Base-by-base conservation (phyloP, 768 basidiomycete genomes). In the Suillus placidus region DNA sequence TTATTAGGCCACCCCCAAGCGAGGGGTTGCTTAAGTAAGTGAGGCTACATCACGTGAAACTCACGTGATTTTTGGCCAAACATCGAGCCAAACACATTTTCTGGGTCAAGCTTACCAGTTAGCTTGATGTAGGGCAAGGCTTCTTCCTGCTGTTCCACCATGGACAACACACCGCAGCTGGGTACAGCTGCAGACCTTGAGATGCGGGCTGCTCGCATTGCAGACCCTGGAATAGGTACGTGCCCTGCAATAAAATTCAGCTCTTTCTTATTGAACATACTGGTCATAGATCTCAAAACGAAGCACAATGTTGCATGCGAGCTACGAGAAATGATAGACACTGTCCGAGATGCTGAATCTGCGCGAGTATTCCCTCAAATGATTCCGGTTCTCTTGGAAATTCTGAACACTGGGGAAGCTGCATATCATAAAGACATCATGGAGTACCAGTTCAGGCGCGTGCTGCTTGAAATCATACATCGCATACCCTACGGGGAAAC, bases 401-500 rank as follows among this genome's bases (percentile, higher is more conserved):
- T 93, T 20, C 80, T 95, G 55, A 88, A 87, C 62, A 85, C 86
- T 45, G 88, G 88, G 60, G 87, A 91, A 63, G 84, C 87, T 10
- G 83, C 88, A 3, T 87, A 86, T 63, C 84, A 86, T 65, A 91
- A 87, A 73, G 89, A 90, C 69, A 82, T 84, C 6, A 72, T 82
- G 23, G 91, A 93, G 76, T 91, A 91, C 78, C 87, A 88, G 70
- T 94, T 97, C 72, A 92, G 97, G 54, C 89, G 92, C 69, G 87
- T 90, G 45, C 84, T 97, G 18, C 84, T 99, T 65, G 93, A 97
- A 73, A 93, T 96, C 60, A 80, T 99, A 35, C 92, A 95, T 77
- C 90, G 95, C 49, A 83, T 98, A 14, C 93, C 95, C 0, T 84
- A 89, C 47, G 87, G 86, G 62, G 97, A 99, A 62, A 80, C 85